These are phyloP conservation scores for Arthrobotrys megalospora DNA, from an alignment of 2,329 filamentous ascomycete species.

Conservation along the genomic window DNA sequence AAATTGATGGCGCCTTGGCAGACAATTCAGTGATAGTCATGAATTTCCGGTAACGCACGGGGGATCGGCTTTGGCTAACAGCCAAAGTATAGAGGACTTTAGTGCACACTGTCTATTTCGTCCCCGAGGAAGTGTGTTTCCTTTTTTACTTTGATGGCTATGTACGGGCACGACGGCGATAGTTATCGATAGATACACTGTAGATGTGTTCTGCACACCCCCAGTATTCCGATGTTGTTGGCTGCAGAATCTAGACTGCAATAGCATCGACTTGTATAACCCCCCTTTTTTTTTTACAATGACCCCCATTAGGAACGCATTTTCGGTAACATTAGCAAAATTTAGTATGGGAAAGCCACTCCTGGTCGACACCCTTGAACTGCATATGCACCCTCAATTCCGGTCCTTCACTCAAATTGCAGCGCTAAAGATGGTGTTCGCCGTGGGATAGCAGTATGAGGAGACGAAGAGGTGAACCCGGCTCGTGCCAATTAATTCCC, in stretches of 20 bases:
- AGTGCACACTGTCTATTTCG: slow-evolving; percentile 20
- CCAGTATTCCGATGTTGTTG: slow-evolving; percentile 28
- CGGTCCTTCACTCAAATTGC: slow-evolving; percentile 33
- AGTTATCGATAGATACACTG: slow-evolving; percentile 16
- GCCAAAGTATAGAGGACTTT: not conserved
- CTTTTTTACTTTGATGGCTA: slow-evolving; percentile 16
- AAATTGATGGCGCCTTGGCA: slow-evolving; percentile 61
- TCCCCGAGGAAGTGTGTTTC: slow-evolving; percentile 7
- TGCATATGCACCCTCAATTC: slow-evolving; percentile 53
- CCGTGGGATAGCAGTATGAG: slow-evolving; percentile 22
- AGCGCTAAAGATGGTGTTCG: slow-evolving; percentile 39
- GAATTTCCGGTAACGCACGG: slow-evolving; percentile 61
- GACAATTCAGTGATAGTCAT: slow-evolving; percentile 23
- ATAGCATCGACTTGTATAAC: slow-evolving; percentile 27
- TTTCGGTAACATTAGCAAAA: slow-evolving; percentile 37
- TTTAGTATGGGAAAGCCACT: slow-evolving; percentile 19
- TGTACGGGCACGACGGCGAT: slow-evolving; percentile 3
- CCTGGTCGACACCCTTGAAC: slow-evolving; percentile 24
- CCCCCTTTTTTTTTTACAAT: slow-evolving; percentile 20
- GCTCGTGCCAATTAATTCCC: slow-evolving; percentile 40
- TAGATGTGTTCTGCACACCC: slow-evolving; percentile 18
- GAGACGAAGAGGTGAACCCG: slow-evolving; percentile 26
- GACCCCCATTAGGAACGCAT: slow-evolving; percentile 22
- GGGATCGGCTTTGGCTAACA: slow-evolving; percentile 43
- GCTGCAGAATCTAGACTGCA: slow-evolving; percentile 45